Evolutionary conservation across 805 yeast species (phyloP), one percentile per base, ranked within the genome.

Genomic region (Candida boleticola): DNA sequence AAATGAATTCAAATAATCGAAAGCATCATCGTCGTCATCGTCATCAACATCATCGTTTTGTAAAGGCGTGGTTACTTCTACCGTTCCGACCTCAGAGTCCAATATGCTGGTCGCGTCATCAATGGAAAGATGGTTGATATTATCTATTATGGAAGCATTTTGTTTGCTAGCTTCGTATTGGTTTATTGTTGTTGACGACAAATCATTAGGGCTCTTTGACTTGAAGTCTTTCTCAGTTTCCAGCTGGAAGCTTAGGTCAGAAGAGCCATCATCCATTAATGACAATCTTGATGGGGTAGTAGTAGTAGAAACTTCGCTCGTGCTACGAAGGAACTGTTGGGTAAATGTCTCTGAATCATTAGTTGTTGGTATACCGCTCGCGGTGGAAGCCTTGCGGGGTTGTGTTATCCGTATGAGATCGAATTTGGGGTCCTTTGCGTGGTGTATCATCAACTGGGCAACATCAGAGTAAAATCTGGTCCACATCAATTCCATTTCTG

Each of bases 1-100:
- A 41, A 54, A 55, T 7, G 57, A 45, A 29, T 54, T 51, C 18
- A 55, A 37, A 17, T 38, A 49, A 22, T 45, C 47, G 33, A 33
- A 54, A 6, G 52, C 43, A 32, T 51, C 55, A 35, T 55, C 58
- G 5, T 41, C 45, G 3, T 27, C 43, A 2, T 44, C 51, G 11
- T 42, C 49, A 6, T 13, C 39, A 13, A 17, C 40, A 16, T 33
- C 41, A 10, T 41, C 40, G 17, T 29, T 23, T 7, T 23, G 27
- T 23, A 7, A n/a, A n/a, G n/a, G n/a, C n/a, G n/a, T n/a, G n/a
- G n/a, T n/a, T n/a, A n/a, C n/a, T n/a, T n/a, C n/a, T n/a, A n/a
- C n/a, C n/a, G n/a, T n/a, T n/a, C n/a, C n/a, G n/a, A n/a, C n/a
- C n/a, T n/a, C n/a, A n/a, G n/a, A n/a, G n/a, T n/a, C n/a, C n/a